Percentiles rank a stretch among this genome's conserved stretches.
Evolutionary conservation across 2,329 filamentous ascomycete species (phyloP).

Genomic region (Ramularia collo-cygni): DNA sequence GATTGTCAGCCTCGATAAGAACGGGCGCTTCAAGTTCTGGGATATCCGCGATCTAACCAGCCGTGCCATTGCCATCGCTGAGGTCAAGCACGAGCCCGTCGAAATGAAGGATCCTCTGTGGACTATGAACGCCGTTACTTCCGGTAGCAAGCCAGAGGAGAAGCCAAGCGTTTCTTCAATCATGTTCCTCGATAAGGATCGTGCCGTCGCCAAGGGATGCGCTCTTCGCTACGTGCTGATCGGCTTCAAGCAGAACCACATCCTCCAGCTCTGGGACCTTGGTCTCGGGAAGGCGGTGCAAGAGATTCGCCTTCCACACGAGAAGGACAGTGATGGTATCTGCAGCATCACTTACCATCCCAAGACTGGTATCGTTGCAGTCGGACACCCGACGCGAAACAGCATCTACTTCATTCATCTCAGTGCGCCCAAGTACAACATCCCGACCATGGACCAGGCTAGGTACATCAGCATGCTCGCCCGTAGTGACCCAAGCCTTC

Average conservation of each 20-base stretch:
- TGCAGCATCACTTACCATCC: constrained; percentile 96
- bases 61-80: constrained; percentile 38
- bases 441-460: constrained; percentile 75
- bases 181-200: constrained; percentile 90
- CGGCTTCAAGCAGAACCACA: constrained; percentile 98
- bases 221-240: constrained; percentile 93
- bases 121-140: constrained; percentile 62
- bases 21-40: constrained; percentile 95
- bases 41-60: constrained; percentile 74
- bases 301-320: constrained; percentile 89
- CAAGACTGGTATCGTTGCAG: constrained; percentile 82
- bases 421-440: constrained; percentile 85
- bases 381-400: constrained; percentile 94
- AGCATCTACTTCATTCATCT: constrained; percentile 96
- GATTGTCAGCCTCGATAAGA: constrained; percentile 94
- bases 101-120: constrained; percentile 73
- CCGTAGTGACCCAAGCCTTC: constrained; percentile 63
- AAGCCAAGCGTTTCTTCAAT: constrained; percentile 97
- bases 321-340: constrained; percentile 78
- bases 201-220: constrained; percentile 82
- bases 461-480: constrained; percentile 76
- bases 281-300: constrained; percentile 92
- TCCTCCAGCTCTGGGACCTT: constrained; percentile 96
- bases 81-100: constrained; percentile 44
- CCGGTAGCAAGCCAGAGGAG: constrained; percentile 44